Evolutionary conservation across 495 filamentous ascomycete species (phyloP).

Genomic region (Amphirosellinia nigrospora): DNA sequence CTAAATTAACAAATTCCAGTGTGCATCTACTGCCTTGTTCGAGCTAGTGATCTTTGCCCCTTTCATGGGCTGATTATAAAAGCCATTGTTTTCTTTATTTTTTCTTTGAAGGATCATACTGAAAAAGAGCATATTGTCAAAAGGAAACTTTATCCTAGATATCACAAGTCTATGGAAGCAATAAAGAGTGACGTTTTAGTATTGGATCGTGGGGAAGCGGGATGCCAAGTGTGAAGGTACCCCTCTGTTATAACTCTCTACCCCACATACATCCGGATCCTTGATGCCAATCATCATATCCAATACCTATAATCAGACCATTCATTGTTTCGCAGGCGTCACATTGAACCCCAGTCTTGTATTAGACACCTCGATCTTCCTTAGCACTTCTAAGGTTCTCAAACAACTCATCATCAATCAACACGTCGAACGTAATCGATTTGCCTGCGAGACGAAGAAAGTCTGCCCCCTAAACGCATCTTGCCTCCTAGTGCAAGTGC

Average conservation of each 20-base stretch:
- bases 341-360: not conserved
- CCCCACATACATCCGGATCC: slow-evolving; percentile 1
- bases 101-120: not conserved
- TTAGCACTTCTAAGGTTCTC: not conserved
- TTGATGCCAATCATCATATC: not conserved
- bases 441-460: not conserved
- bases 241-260: not conserved
- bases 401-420: too few relatives aligned
- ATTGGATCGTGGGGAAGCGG: not conserved
- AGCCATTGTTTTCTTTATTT: not conserved
- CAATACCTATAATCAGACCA: not conserved
- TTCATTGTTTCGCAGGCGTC: not conserved
- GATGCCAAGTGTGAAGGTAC: not conserved
- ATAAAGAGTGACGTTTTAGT: not conserved
- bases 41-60: not conserved
- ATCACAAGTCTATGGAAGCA: not conserved
- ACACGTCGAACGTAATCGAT: not conserved
- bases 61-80: not conserved
- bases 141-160: not conserved
- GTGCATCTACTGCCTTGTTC: not conserved
- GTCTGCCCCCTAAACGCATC: not conserved
- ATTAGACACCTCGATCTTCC: not conserved
- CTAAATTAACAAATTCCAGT: not conserved
- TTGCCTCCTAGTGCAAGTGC: not conserved
- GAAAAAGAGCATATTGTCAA: not conserved